phyloP scores from a whole-genome alignment of 1,284 basidiomycete genomes.

The Sanghuangporus baumii region DNA sequence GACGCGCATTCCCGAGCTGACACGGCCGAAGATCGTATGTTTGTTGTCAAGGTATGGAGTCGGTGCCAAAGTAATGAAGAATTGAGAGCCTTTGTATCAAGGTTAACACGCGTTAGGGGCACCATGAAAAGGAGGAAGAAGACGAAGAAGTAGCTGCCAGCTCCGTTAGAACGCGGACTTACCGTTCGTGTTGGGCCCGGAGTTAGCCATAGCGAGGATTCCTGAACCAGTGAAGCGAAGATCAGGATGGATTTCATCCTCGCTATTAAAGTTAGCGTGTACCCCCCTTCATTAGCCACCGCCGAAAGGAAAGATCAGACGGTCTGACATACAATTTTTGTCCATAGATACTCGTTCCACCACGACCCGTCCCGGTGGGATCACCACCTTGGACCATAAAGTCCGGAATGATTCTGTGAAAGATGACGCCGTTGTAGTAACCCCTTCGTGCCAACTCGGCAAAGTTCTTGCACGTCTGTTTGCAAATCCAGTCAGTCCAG shows the following conservation, averaged over 20 bases:
- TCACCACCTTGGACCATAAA: constrained; percentile 97
- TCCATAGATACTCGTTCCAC: constrained; percentile 91
- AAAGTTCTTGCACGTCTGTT: constrained; percentile 92
- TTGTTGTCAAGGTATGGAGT: constrained; percentile 92
- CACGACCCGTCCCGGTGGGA: constrained; percentile 91
- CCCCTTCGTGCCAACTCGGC: constrained; percentile 77
- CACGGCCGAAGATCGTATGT: constrained; percentile 91
- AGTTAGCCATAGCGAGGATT: constrained; percentile 95
- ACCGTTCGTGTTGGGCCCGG: constrained; percentile 92
- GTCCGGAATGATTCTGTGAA: constrained; percentile 90
- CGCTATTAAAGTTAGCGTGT: constrained; percentile 25
- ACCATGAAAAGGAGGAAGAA: background rate
- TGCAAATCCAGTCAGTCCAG: constrained; percentile 9
- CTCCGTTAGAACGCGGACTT: constrained; percentile 20
- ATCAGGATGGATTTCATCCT: constrained; percentile 85
- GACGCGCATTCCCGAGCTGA: constrained; percentile 82
- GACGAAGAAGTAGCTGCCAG: background rate
- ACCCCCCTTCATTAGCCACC: background rate
- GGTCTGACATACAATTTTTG: constrained; percentile 68
- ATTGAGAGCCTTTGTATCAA: constrained; percentile 74
- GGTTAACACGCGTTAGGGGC: background rate
- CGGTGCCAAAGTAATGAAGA: constrained; percentile 86
- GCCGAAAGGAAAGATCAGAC: background rate
- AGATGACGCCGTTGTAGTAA: constrained; percentile 82
- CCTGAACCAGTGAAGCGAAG: constrained; percentile 93